Evolutionary conservation across 2,329 filamentous ascomycete genomes (phyloP), one percentile per base, ranked within the genome.

Genomic region (Ustulina deusta): DNA sequence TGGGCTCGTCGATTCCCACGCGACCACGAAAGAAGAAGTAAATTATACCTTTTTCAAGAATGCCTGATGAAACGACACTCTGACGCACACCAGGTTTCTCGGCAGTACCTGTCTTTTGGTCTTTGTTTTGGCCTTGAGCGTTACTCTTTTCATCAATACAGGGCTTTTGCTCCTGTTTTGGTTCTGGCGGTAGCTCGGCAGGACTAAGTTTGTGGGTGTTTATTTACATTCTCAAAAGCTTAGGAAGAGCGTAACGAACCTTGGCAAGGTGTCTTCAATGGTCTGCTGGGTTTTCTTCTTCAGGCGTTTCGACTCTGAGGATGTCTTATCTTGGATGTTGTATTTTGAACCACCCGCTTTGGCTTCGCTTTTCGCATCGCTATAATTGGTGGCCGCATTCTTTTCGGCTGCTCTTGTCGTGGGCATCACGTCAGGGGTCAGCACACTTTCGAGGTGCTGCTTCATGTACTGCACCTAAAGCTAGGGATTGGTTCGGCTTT

Each of bases 1-100:
- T 85, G 0, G 93, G 90, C 6, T 92, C 85, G 4, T 93, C 87
- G 29, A 92, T 85, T 58, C 89, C 88, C 42, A 97, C 92, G 13
- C 93, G 90, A 7, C 89, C 89, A 20, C 94, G 90, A 74, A 91
- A 91, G 83, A 97, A 97, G 85, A 97, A 97, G 83, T 97, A 97
- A 72, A 97, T 90, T 73, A 96, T 87, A 3, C 94, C 94, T 75
- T 96, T 97, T 76, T 97, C 94, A 2, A 97, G 84, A 27, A 97
- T 89, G 57, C 74, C 85, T 0, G 85, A 83, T 0, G 84, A 81
- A 0, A 83, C 76, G 0, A 63, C 63, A 17, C 73, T 74, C 3
- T 78, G 65, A 38, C 80, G 80, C n/a, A 75, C 75, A 13, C 76
- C 71, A 46, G 59, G 68, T 57, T 75, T 56, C 48, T 77, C 74